These are phyloP conservation scores for Agrostemma githago DNA, from an alignment of 148 eudicot species.

Conservation along the genomic window DNA sequence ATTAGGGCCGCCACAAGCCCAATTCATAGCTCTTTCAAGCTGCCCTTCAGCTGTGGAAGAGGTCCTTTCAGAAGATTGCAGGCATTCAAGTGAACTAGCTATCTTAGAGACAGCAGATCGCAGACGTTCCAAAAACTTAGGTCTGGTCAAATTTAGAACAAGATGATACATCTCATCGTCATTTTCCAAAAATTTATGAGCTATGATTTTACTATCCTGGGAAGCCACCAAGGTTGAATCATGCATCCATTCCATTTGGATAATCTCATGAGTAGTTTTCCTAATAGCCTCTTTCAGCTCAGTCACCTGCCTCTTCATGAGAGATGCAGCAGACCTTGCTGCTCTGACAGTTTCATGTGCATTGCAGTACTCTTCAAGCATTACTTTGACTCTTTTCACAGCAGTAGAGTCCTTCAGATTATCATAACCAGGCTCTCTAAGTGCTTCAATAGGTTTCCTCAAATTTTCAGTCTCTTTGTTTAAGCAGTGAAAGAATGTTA, in stretches of 20 bases:
- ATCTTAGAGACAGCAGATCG: conserved; percentile 65
- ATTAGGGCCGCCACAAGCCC: conserved; percentile 95
- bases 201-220: conserved; percentile 54
- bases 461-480: conserved; percentile 53
- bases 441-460: conserved; percentile 38
- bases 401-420: conserved; percentile 38
- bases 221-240: conserved; percentile 46
- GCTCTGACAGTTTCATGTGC: conserved; percentile 95
- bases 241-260: conserved; percentile 92
- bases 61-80: conserved; percentile 79
- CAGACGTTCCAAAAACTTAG: conserved; percentile 63
- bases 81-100: conserved; percentile 61
- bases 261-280: conserved; percentile 66
- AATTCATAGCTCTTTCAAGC: conserved; percentile 96
- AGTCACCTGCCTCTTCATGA: conserved; percentile 58
- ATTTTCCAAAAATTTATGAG: conserved; percentile 56
- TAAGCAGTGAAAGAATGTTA: conserved; percentile 51
- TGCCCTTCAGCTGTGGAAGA: conserved; percentile 87
- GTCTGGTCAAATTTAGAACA: conserved; percentile 64
- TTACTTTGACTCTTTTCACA: conserved; percentile 55
- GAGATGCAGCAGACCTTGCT: conserved; percentile 72
- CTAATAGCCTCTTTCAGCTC: conserved; percentile 71
- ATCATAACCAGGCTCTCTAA: conserved; percentile 39
- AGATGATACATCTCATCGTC: conserved; percentile 55
- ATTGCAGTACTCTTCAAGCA: conserved; percentile 86